Percentiles rank a stretch among this genome's conserved stretches.
These are phyloP conservation scores for Boletus rubropictus DNA, from an alignment of 768 basidiomycete species.

Conservation along the genomic window DNA sequence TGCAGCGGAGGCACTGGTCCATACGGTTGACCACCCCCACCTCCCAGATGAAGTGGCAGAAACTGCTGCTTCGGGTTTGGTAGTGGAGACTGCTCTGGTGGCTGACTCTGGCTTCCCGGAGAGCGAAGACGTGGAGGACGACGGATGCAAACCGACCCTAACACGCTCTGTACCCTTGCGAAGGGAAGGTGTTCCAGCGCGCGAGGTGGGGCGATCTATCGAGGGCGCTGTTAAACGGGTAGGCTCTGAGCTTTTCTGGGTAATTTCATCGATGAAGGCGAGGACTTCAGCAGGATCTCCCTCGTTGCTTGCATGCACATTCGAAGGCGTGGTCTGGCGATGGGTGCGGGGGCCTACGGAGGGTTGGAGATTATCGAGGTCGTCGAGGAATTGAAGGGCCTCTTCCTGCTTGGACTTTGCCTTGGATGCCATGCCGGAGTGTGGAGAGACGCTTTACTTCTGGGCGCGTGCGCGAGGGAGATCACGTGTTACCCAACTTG, in stretches of 20 bases:
- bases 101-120: slow-evolving; percentile 25
- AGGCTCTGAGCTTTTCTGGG: slow-evolving; percentile 82
- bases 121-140: slow-evolving; percentile 42
- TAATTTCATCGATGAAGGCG: slow-evolving; percentile 92
- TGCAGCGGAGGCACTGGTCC: slow-evolving; percentile 80
- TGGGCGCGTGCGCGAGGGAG: background rate
- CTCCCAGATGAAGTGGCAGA: slow-evolving; percentile 28
- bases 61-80: slow-evolving; percentile 17
- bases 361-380: slow-evolving; percentile 78
- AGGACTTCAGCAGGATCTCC: slow-evolving; percentile 79
- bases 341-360: slow-evolving; percentile 24
- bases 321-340: slow-evolving; percentile 16
- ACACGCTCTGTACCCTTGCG: slow-evolving; percentile 76
- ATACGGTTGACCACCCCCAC: slow-evolving; percentile 88
- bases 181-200: slow-evolving; percentile 64
- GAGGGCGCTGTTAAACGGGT: slow-evolving; percentile 52
- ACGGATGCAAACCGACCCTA: slow-evolving; percentile 46
- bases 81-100: slow-evolving; percentile 23
- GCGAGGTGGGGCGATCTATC: slow-evolving; percentile 53
- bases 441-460: background rate
- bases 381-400: slow-evolving; percentile 88
- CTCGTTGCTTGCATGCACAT: slow-evolving; percentile 33
- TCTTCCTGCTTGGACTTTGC: slow-evolving; percentile 80
- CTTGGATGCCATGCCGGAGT: slow-evolving; percentile 34
- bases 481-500: slow-evolving; percentile 16